Percentiles rank a stretch among this genome's conserved stretches.
Evolutionary conservation across 441 rosid genomes (phyloP).

Genomic region (Capsella rubella): DNA sequence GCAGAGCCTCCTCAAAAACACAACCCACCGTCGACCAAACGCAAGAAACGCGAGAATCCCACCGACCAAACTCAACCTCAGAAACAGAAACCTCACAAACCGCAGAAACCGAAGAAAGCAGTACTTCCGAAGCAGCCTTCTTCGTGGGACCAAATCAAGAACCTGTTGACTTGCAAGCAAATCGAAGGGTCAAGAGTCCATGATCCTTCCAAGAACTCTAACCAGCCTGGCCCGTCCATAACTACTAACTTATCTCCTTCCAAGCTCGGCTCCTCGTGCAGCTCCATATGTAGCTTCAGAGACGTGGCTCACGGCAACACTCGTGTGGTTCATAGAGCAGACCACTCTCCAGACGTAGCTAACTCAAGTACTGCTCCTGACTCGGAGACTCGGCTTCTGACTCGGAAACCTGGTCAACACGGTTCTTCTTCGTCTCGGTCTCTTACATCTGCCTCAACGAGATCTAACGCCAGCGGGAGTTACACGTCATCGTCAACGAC

Average conservation of each 20-base stretch:
- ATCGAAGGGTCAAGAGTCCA: slow-evolving; percentile 76
- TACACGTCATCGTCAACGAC: slow-evolving; percentile 44
- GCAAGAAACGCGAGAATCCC: slow-evolving; percentile 42
- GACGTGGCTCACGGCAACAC: slow-evolving; percentile 91
- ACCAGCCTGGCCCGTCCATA: slow-evolving; percentile 24
- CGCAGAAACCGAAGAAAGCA: slow-evolving; percentile 42
- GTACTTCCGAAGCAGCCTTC: slow-evolving; percentile 55
- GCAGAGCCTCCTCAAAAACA: slow-evolving; percentile 38
- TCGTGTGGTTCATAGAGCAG: slow-evolving; percentile 88
- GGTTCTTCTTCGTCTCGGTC: slow-evolving; percentile 58
- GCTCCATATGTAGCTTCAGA: slow-evolving; percentile 83
- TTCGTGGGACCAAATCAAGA: slow-evolving; percentile 98
- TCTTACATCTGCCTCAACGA: slow-evolving; percentile 51
- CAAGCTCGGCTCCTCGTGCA: slow-evolving; percentile 70
- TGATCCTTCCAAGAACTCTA: slow-evolving; percentile 66
- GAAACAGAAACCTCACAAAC: slow-evolving; percentile 40
- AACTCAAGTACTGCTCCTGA: slow-evolving; percentile 57
- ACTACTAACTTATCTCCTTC: slow-evolving; percentile 39
- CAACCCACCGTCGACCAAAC: slow-evolving; percentile 38
- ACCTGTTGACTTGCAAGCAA: slow-evolving; percentile 85
- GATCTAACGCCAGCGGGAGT: slow-evolving; percentile 53
- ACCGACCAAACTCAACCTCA: slow-evolving; percentile 43
- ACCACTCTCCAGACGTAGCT: slow-evolving; percentile 77
- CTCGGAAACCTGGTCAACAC: slow-evolving; percentile 54
- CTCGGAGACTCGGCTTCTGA: slow-evolving; percentile 65